Evolutionary conservation across 495 filamentous ascomycete genomes (phyloP).

Genomic region (Xylaria nigripes): DNA sequence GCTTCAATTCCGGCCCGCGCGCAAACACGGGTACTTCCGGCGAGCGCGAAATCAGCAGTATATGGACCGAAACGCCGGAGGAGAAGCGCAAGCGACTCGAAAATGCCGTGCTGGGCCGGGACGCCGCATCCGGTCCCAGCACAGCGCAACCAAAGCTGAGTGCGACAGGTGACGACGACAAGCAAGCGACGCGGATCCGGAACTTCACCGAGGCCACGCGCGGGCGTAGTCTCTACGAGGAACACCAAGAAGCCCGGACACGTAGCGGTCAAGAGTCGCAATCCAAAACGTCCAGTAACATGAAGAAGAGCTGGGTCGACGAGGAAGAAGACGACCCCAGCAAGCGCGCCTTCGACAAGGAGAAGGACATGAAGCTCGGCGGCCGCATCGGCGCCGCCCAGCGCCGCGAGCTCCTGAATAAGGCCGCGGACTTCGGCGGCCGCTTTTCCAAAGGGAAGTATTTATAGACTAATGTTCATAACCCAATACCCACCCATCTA

Average conservation of each 20-base stretch:
- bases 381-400: conserved; percentile 64
- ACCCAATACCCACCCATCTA: too few relatives aligned
- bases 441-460: conserved; percentile 76
- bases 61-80: conserved; percentile 91
- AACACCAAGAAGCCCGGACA: conserved; percentile 38
- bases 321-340: conserved; percentile 87
- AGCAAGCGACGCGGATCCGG: conserved; percentile 27
- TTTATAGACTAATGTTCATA: conserved; percentile 37
- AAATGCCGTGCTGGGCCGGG: conserved; percentile 77
- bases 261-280: background rate
- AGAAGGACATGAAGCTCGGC: conserved; percentile 86
- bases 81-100: conserved; percentile 73
- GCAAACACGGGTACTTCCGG: conserved; percentile 12
- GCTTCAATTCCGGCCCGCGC: conserved; percentile 65
- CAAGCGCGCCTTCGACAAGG: conserved; percentile 75
- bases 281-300: background rate
- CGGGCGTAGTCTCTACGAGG: conserved; percentile 55
- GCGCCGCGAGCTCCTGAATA: conserved; percentile 69
- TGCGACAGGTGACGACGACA: conserved; percentile 36
- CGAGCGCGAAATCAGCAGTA: conserved; percentile 47
- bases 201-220: conserved; percentile 42
- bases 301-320: conserved; percentile 25
- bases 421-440: conserved; percentile 73
- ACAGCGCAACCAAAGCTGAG: background rate
- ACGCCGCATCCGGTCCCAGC: background rate